Evolutionary conservation across 2,329 filamentous ascomycete species (phyloP), one percentile per base, ranked within the genome.

Genomic region (Stagonosporopsis chrysanthemi): DNA sequence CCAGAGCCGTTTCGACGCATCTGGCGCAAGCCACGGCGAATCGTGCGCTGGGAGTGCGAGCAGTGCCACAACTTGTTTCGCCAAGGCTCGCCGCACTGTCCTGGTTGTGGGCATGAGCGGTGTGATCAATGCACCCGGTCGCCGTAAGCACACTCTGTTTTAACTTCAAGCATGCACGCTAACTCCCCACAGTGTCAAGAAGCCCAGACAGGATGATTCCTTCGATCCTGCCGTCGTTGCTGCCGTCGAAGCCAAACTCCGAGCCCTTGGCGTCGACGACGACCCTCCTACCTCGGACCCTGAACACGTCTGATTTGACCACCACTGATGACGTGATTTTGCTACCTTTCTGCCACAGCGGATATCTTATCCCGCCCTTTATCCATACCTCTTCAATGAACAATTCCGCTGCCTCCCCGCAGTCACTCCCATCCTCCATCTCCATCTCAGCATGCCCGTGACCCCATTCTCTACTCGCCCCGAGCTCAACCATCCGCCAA

Each of bases 1-100:
- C 58, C 69, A 4, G 65, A 72, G 8, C 64, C 63, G 36, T 67
- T 72, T 11, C 65, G 68, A 31, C 69, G 80, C 12, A 77, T 78
- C 36, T 80, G 77, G 71, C 73, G 77, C 43, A 81, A 79, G 67
- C 78, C 79, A 31, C 73, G 79, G 41, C 75, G 75, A 43, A 72
- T 79, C 24, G 74, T 82, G 6, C 75, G 79, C 4, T 81, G 79
- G 72, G 77, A 73, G 39, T 92, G 90, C 74, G 83, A 87, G 63
- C 78, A 82, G 50, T 92, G 90, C 78, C 81, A 82, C 69, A 81
- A 81, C 17, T 79, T 85, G 38, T 89, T 86, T 72, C 80, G 83
- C 2, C 77, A 82, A 3, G 79, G 85, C 39, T 83, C 82, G 6
- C 80, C 80, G 6, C 76, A 77, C 33, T 92, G 89, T 77, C 75